A percentile compares a stretch with the other conserved stretches of the same genome.
These are phyloP conservation scores for Wickerhamiella lipophila DNA, from an alignment of 805 yeast species.

Conservation along the genomic window DNA sequence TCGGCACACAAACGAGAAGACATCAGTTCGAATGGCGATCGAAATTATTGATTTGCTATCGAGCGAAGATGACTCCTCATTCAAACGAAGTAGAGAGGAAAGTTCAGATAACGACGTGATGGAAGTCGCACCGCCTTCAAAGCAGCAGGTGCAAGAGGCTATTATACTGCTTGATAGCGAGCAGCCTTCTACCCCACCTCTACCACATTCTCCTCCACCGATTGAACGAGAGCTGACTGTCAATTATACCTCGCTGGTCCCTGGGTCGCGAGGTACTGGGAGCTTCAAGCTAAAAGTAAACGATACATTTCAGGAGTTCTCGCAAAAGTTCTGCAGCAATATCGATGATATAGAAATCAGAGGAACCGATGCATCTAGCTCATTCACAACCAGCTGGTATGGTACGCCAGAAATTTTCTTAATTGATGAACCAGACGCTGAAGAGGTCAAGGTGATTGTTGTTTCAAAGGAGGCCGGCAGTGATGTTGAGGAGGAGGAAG, in stretches of 20 bases:
- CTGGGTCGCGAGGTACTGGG: neutral
- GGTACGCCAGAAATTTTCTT: conserved; percentile 7
- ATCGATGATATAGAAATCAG: conserved; percentile 3
- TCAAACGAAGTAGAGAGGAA: neutral
- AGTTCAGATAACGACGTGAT: neutral
- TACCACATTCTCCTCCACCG: neutral
- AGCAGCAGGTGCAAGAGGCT: neutral
- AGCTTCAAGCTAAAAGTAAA: neutral
- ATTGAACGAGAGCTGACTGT: neutral
- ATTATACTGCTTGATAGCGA: neutral
- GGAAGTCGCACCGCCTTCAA: neutral
- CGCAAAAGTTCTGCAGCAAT: neutral
- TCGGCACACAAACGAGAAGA: too few species aligned
- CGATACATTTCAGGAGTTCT: conserved; percentile 6
- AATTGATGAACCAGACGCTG: neutral
- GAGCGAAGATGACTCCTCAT: neutral
- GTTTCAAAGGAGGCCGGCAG: neutral
- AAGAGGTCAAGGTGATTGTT: neutral
- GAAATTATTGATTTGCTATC: neutral
- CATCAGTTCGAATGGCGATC: neutral
- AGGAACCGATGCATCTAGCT: neutral
- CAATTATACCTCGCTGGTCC: neutral
- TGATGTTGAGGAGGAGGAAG: neutral
- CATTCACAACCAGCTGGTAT: conserved; percentile 3
- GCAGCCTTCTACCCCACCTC: neutral